These are phyloP conservation scores for Leishmania mexicana DNA, from an alignment of 208 protist species.

Conservation along the genomic window DNA sequence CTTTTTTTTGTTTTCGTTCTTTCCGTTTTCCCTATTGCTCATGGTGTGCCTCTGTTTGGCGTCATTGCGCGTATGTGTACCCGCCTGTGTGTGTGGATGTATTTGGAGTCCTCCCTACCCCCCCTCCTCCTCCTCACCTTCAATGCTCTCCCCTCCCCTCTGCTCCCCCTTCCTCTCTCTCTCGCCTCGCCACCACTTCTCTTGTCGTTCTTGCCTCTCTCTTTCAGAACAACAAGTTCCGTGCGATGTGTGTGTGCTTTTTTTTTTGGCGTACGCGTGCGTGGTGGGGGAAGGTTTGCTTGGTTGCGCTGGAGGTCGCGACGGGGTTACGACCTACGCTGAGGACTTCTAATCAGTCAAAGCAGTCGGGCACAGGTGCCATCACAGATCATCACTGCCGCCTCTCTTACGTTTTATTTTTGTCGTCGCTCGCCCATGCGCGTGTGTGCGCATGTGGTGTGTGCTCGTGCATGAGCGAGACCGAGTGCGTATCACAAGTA, in stretches of 20 bases:
- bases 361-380: not conserved
- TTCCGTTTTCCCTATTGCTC: not conserved
- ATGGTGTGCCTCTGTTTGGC: not conserved
- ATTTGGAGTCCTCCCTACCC: not conserved
- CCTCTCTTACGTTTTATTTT: not conserved
- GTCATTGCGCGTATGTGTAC: not conserved
- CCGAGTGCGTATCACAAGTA: not conserved
- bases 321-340: not conserved
- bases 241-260: not conserved
- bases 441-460: not conserved
- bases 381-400: not conserved
- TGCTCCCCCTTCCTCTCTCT: too few species aligned
- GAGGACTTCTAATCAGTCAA: not conserved
- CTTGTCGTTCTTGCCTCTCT: not conserved
- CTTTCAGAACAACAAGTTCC: not conserved
- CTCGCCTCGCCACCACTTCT: not conserved
- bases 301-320: not conserved
- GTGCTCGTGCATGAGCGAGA: too few species aligned
- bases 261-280: too few species aligned
- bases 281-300: not conserved
- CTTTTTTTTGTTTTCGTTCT: not conserved
- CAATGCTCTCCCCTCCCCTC: too few species aligned
- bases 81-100: not conserved
- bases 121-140: too few species aligned
- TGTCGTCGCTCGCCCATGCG: not conserved